A percentile compares a stretch with the other conserved stretches of the same genome.
Evolutionary conservation across 139 green algal species (phyloP).

Genomic region (Chlamydomonas schloesseri): DNA sequence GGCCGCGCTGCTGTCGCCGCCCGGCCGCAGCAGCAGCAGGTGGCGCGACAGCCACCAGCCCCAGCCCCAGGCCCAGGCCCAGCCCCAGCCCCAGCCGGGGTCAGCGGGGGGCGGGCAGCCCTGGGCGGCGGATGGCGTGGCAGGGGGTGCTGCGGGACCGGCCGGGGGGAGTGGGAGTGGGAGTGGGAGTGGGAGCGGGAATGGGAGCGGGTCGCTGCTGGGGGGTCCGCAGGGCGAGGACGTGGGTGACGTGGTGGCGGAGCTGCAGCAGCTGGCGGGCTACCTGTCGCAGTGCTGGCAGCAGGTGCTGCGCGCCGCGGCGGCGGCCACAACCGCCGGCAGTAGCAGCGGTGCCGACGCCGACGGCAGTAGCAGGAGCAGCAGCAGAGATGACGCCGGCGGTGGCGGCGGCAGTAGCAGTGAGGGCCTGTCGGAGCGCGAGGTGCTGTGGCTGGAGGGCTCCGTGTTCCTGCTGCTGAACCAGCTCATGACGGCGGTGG

Average conservation of each 20-base stretch:
- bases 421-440: neutral
- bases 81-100: too few relatives aligned
- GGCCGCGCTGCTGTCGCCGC: neutral
- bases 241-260: neutral
- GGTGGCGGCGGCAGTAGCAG: neutral
- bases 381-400: neutral
- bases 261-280: constrained; percentile 1
- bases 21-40: neutral
- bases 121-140: neutral
- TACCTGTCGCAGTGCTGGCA: constrained; percentile 12
- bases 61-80: too few relatives aligned
- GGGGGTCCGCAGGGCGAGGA: neutral
- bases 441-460: constrained; percentile 36
- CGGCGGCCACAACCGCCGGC: neutral
- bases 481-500: neutral
- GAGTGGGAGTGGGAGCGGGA: too few relatives aligned
- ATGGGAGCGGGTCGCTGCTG: too few relatives aligned
- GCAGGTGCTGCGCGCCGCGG: neutral
- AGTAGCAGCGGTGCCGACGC: too few relatives aligned
- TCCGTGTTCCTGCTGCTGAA: constrained; percentile 25
- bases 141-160: neutral
- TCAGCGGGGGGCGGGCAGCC: too few relatives aligned
- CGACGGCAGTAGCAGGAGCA: neutral
- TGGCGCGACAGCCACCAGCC: too few relatives aligned
- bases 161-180: neutral